Evolutionary conservation across 2,329 filamentous ascomycete species (phyloP).

Genomic region (Penicillium capsulatum): DNA sequence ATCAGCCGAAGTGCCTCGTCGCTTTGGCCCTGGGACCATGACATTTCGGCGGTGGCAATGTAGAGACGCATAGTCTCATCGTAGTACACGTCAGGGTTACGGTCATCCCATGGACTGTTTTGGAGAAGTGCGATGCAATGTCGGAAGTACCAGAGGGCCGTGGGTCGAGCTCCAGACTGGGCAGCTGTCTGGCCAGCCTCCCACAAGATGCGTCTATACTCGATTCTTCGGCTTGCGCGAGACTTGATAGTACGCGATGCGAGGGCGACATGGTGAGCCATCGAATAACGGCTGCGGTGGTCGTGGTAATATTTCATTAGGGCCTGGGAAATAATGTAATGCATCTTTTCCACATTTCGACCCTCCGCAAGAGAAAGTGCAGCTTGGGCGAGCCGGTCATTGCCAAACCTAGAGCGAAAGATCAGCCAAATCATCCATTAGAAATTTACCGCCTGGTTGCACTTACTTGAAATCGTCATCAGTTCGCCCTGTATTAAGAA

Average conservation of each 20-base stretch:
- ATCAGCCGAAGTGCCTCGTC: constrained; percentile 65
- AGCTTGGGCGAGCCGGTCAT: constrained; percentile 80
- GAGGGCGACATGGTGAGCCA: constrained; percentile 76
- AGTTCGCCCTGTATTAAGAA: constrained; percentile 74
- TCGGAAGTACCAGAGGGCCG: constrained; percentile 76
- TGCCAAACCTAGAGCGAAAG: constrained; percentile 61
- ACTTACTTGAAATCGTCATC: constrained; percentile 69
- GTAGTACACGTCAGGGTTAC: constrained; percentile 68
- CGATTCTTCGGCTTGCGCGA: constrained; percentile 56
- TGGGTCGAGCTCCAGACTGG: constrained; percentile 76
- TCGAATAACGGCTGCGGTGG: constrained; percentile 62
- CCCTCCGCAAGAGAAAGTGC: constrained; percentile 66
- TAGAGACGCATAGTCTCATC: constrained; percentile 79
- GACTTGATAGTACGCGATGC: constrained; percentile 70
- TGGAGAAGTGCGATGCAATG: constrained; percentile 76
- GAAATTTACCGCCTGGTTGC: neutral
- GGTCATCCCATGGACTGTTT: constrained; percentile 69
- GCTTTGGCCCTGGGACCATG: constrained; percentile 71
- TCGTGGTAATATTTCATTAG: constrained; percentile 70
- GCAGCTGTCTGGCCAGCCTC: constrained; percentile 73
- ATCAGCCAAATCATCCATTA: constrained; percentile 6
- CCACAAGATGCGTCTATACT: constrained; percentile 71
- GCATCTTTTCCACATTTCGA: constrained; percentile 69
- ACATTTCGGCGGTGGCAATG: constrained; percentile 75
- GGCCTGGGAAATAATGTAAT: constrained; percentile 80